phyloP scores from a whole-genome alignment of 352 stramenopile genomes.

The Phytophthora cactorum region DNA sequence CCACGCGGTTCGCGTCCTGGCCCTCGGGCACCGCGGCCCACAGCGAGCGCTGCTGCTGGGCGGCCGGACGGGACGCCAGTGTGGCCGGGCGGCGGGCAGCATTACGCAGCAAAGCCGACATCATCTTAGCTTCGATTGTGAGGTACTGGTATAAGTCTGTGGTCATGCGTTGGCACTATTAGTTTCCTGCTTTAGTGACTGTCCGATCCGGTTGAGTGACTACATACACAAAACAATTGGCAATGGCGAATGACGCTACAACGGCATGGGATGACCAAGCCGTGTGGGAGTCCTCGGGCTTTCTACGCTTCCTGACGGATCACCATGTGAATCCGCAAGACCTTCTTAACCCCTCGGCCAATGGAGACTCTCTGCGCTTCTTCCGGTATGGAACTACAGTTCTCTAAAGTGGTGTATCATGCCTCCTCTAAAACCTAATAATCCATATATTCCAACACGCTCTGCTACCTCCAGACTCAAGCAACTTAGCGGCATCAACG shows the following conservation, averaged over 20 bases:
- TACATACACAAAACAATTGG: background rate
- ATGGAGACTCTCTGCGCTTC: slow-evolving; percentile 48
- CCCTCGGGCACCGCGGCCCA: slow-evolving; percentile 61
- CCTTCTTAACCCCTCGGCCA: slow-evolving; percentile 36
- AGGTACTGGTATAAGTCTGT: background rate
- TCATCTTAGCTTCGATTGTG: slow-evolving; percentile 26
- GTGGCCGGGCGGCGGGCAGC: slow-evolving; percentile 19
- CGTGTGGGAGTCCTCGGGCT: slow-evolving; percentile 56
- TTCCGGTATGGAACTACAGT: slow-evolving; percentile 50
- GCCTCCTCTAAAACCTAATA: slow-evolving; percentile 1
- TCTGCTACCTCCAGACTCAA: slow-evolving; percentile 34
- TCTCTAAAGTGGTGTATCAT: slow-evolving; percentile 29
- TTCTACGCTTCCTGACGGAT: slow-evolving; percentile 59
- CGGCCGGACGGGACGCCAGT: slow-evolving; percentile 17
- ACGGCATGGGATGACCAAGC: slow-evolving; percentile 44
- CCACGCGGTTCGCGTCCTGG: slow-evolving; percentile 57
- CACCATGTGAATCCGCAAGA: slow-evolving; percentile 59
- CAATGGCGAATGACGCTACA: slow-evolving; percentile 6
- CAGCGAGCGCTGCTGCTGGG: slow-evolving; percentile 46
- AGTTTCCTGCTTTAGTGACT: background rate
- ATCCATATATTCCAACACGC: slow-evolving; percentile 3
- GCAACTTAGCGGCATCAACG: slow-evolving; percentile 6
- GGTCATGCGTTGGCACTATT: background rate
- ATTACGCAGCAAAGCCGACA: slow-evolving; percentile 45
- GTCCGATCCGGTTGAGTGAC: background rate